Base-by-base conservation (phyloP, 768 basidiomycete species). In the Mycena amicta region DNA sequence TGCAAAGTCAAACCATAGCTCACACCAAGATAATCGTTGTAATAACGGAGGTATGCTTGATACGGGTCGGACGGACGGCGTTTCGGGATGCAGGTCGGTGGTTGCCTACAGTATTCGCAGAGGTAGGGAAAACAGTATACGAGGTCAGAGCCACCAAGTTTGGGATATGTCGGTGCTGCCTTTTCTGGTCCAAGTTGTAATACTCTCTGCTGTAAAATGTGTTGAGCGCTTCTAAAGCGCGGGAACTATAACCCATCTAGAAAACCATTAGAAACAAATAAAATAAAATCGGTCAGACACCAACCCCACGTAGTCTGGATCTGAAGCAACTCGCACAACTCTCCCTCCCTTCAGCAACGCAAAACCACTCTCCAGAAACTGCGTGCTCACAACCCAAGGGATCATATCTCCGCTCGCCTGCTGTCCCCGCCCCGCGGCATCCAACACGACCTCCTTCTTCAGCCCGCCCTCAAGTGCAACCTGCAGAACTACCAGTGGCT, bases 381-480 rank as follows among this genome's bases (percentile, higher is more conserved):
- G 87, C 71, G 95, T 93, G 43, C 92, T 86, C 47, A 99, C 78
- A 25, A 97, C 78, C 96, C 97, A 99, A 0, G 97, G 97, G 58
- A 99, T 97, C 86, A 99, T 87, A 75, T 99, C 97, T 1, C 97
- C 97, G 0, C 93, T 90, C 2, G 91, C 89, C 55, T 93, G 82
- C 68, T 89, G 77, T 13, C 96, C 96, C 41, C 94, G 80, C 29
- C 87, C 84, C 16, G 98, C 69, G 27, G 91, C 90, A 57, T 95
- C 94, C 79, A 96, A 74, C 58, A 99, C 93, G 33, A 83, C 85
- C 54, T 87, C 83, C 72, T 86, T 89, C 64, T 89, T 89, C 59
- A 99, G 94, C 63, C 89, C 89, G 5, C 97, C 97, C 75, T 99
- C 97, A 57, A 98, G 75, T n/a, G 97, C 95, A 25, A 99, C 94